Evolutionary conservation across 371 early-diverging fungal species (phyloP).

Genomic region (Rhizomucor miehei): DNA sequence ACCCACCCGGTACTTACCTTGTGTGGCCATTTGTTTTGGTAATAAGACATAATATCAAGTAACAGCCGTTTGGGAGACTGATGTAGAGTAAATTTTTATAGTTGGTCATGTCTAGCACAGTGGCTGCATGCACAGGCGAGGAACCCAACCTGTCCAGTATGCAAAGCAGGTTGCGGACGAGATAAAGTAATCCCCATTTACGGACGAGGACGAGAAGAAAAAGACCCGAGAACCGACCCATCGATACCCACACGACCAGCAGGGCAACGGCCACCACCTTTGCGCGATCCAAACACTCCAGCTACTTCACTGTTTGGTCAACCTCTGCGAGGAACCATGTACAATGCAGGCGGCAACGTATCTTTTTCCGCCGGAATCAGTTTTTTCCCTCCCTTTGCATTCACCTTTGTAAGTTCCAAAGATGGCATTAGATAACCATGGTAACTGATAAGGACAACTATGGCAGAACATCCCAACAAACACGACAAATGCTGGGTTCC

Average conservation of each 20-base stretch:
- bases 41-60: too few species aligned
- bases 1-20: slow-evolving; percentile 69
- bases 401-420: slow-evolving; percentile 41
- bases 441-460: not conserved
- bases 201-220: slow-evolving; percentile 69
- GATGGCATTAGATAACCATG: not conserved
- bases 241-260: slow-evolving; percentile 67
- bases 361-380: slow-evolving; percentile 46
- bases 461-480: slow-evolving; percentile 31
- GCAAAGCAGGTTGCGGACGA: slow-evolving; percentile 75
- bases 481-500: slow-evolving; percentile 10
- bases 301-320: slow-evolving; percentile 37
- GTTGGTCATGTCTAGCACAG: slow-evolving; percentile 36
- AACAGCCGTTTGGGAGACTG: too few species aligned
- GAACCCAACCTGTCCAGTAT: slow-evolving; percentile 59
- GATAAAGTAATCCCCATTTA: slow-evolving; percentile 79
- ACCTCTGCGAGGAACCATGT: slow-evolving; percentile 46
- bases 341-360: slow-evolving; percentile 34
- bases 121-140: slow-evolving; percentile 30
- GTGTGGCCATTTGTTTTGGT: slow-evolving; percentile 77
- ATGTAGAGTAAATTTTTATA: too few species aligned
- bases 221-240: slow-evolving; percentile 56
- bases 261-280: slow-evolving; percentile 66
- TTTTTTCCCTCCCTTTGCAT: slow-evolving; percentile 53
- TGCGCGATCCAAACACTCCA: slow-evolving; percentile 45